Conservation (phyloP, 2,329 filamentous ascomycete genomes). For the Elsinoe batatas region DNA sequence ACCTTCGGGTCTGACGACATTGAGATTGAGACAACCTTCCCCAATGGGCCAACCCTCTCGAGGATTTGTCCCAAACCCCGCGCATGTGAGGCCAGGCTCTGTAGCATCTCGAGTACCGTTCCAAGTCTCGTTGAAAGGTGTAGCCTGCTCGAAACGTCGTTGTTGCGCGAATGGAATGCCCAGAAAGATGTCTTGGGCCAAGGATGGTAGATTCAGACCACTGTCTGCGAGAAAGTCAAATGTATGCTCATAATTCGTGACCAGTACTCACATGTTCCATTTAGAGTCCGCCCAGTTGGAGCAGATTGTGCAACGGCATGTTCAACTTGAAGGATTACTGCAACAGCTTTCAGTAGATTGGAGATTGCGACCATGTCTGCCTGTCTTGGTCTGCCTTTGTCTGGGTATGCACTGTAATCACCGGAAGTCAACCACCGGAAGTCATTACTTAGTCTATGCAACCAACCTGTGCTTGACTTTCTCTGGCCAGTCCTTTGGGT, state of each 20-base stretch:
- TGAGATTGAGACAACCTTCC: neutral
- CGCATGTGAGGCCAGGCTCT: neutral
- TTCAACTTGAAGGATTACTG: too few species aligned
- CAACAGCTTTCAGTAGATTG: too few species aligned
- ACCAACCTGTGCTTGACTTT: too few species aligned
- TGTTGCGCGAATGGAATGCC: neutral
- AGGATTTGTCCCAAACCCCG: neutral
- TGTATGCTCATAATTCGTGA: neutral
- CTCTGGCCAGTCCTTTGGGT: too few species aligned
- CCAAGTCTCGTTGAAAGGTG: neutral
- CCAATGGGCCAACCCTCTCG: neutral
- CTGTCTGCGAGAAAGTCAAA: neutral
- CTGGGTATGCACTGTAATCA: too few species aligned
- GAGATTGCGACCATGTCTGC: too few species aligned
- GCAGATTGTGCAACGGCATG: neutral
- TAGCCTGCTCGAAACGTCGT: neutral
- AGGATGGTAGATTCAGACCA: neutral
- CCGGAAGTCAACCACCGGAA: too few species aligned
- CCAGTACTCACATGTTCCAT: neutral
- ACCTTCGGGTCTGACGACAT: neutral
- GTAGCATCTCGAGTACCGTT: neutral
- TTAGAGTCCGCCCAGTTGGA: neutral
- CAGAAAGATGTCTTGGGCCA: slow-evolving; percentile 8
- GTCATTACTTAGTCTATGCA: too few species aligned
- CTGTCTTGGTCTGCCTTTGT: too few species aligned